Percentiles rank a stretch among this genome's conserved stretches.
These are phyloP conservation scores for Ogataea nonfermentans DNA, from an alignment of 805 yeast species.

Conservation along the genomic window DNA sequence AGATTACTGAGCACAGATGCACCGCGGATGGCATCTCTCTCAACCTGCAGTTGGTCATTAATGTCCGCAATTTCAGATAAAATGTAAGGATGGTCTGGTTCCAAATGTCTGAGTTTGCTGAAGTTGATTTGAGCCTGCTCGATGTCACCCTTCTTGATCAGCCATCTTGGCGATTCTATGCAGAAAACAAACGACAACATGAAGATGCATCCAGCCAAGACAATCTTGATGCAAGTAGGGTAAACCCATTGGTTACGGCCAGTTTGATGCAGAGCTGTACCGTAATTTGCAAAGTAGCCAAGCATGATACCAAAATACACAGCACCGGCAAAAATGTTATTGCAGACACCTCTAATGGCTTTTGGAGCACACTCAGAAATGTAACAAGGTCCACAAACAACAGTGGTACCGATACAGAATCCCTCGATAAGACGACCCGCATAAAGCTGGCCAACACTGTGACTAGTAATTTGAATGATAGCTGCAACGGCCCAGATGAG, in stretches of 20 bases:
- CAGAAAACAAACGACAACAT: constrained; percentile 42
- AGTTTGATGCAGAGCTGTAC: constrained; percentile 43
- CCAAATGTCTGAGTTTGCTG: constrained; percentile 43
- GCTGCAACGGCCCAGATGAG: constrained; percentile 45
- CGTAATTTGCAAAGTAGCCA: constrained; percentile 50
- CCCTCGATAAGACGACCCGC: constrained; percentile 59
- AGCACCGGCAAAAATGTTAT: constrained; percentile 54
- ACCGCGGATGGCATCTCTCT: constrained; percentile 23
- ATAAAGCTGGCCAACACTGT: constrained; percentile 47
- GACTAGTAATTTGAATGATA: constrained; percentile 47
- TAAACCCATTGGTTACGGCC: constrained; percentile 48
- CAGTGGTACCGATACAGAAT: constrained; percentile 52
- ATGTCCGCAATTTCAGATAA: constrained; percentile 50
- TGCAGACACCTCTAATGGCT: constrained; percentile 50
- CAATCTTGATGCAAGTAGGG: constrained; percentile 48
- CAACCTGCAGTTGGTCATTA: constrained; percentile 42
- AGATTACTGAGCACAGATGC: constrained; percentile 25
- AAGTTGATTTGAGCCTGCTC: constrained; percentile 41
- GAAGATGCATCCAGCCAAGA: constrained; percentile 46
- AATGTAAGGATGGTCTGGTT: constrained; percentile 48
- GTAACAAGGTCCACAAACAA: constrained; percentile 55
- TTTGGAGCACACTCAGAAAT: constrained; percentile 54
- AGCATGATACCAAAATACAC: constrained; percentile 54
- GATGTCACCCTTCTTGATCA: constrained; percentile 40
- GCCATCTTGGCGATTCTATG: constrained; percentile 53